phyloP scores from a whole-genome alignment of 2,329 filamentous ascomycete species.

The Xylaria sp. region DNA sequence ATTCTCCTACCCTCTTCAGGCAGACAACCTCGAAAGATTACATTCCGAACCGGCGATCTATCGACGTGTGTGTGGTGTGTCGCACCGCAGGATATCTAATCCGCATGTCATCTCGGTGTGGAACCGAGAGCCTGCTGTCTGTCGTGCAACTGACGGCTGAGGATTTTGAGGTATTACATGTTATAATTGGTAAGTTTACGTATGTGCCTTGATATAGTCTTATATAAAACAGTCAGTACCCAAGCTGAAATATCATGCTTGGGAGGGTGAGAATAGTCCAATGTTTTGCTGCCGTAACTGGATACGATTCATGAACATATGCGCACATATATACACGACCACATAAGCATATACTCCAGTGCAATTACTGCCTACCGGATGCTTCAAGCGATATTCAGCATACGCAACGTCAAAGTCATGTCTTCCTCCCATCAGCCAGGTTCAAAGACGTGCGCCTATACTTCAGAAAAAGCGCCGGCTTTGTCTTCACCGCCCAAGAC shows the following conservation, averaged over 20 bases:
- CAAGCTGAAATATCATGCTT: neutral
- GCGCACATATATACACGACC: neutral
- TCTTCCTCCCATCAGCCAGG: slow-evolving; percentile 13
- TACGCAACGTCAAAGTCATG: slow-evolving; percentile 17
- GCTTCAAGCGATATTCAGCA: slow-evolving; percentile 14
- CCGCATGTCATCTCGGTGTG: slow-evolving; percentile 29
- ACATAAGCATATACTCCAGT: neutral
- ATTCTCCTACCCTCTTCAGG: slow-evolving; percentile 27
- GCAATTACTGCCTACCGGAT: slow-evolving; percentile 5
- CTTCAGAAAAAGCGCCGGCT: slow-evolving; percentile 21
- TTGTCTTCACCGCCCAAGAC: slow-evolving; percentile 11
- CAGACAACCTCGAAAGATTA: slow-evolving; percentile 8
- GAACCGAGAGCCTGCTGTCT: slow-evolving; percentile 17
- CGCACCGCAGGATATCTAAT: slow-evolving; percentile 21
- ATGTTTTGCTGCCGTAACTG: neutral
- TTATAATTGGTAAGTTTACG: neutral
- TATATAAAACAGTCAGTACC: slow-evolving; percentile 2
- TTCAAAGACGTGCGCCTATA: slow-evolving; percentile 5
- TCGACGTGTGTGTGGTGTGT: slow-evolving; percentile 15
- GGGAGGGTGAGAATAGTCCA: neutral
- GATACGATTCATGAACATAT: neutral
- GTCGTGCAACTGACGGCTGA: slow-evolving; percentile 9
- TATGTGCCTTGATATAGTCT: neutral
- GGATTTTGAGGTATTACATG: neutral
- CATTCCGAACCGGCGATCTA: neutral